Conservation (phyloP, 441 rosid species). For the Populus hybrid region DNA sequence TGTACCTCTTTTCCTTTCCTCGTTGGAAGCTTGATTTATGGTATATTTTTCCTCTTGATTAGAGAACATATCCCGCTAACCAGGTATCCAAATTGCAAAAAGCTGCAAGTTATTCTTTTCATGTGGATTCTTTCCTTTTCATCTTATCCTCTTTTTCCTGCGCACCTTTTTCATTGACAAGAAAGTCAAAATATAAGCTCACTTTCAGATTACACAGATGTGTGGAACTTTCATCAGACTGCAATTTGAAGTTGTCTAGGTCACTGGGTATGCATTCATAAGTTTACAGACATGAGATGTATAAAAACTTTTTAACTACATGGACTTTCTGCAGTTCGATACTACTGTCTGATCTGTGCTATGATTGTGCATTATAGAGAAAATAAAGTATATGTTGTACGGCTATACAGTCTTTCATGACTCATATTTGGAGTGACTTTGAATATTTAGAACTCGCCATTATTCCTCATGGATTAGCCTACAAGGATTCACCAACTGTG, state of each 20-base stretch:
- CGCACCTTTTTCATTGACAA: not conserved
- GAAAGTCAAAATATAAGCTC: not conserved
- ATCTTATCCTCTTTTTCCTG: not conserved
- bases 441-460: constrained; percentile 1
- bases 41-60: not conserved
- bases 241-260: not conserved
- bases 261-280: not conserved
- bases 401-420: not conserved
- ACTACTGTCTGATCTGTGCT: not conserved
- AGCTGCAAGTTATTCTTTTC: not conserved
- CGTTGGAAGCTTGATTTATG: not conserved
- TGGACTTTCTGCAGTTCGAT: not conserved
- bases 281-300: not conserved
- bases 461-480: constrained; percentile 1
- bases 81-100: not conserved
- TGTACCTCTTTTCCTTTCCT: not conserved
- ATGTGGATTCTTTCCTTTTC: not conserved
- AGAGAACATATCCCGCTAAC: not conserved
- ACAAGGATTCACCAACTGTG: not conserved
- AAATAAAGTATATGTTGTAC: not conserved
- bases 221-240: not conserved
- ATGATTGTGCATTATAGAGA: not conserved
- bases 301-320: not conserved
- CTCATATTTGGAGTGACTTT: constrained; percentile 1
- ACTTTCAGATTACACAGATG: not conserved